Percentiles rank a stretch among this genome's conserved stretches.
Evolutionary conservation across 2,329 filamentous ascomycete genomes (phyloP).

Genomic region (Trichoderma koningiopsis): DNA sequence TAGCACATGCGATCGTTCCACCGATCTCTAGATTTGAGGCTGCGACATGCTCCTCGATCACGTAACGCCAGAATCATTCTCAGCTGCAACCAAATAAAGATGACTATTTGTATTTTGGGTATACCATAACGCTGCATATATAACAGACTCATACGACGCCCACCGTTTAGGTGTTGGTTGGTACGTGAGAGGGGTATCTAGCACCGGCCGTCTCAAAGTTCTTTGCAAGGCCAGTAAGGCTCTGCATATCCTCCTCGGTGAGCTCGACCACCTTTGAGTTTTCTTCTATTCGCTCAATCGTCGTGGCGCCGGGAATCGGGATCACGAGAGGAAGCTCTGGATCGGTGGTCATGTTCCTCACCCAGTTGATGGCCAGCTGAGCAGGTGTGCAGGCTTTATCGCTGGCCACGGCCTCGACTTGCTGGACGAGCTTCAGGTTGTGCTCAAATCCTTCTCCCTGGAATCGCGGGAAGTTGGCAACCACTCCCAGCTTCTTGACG

Average conservation of each 20-base stretch:
- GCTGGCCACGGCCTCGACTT: constrained; percentile 59
- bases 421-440: constrained; percentile 63
- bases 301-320: constrained; percentile 67
- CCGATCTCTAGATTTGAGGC: background rate
- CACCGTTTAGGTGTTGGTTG: constrained; percentile 39
- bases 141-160: background rate
- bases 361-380: constrained; percentile 72
- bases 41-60: background rate
- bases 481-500: constrained; percentile 30
- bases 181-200: constrained; percentile 49
- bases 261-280: constrained; percentile 56
- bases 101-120: background rate
- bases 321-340: constrained; percentile 60
- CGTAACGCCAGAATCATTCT: background rate
- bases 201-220: constrained; percentile 51
- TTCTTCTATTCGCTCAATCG: constrained; percentile 58
- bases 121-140: background rate
- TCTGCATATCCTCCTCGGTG: constrained; percentile 51
- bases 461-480: constrained; percentile 57
- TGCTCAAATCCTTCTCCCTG: constrained; percentile 62
- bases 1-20: background rate
- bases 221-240: constrained; percentile 51
- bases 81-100: background rate
- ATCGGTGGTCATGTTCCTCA: constrained; percentile 50
- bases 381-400: constrained; percentile 62